Conservation (phyloP, 116 monocot species). For the Phalaenopsis hybrid region DNA sequence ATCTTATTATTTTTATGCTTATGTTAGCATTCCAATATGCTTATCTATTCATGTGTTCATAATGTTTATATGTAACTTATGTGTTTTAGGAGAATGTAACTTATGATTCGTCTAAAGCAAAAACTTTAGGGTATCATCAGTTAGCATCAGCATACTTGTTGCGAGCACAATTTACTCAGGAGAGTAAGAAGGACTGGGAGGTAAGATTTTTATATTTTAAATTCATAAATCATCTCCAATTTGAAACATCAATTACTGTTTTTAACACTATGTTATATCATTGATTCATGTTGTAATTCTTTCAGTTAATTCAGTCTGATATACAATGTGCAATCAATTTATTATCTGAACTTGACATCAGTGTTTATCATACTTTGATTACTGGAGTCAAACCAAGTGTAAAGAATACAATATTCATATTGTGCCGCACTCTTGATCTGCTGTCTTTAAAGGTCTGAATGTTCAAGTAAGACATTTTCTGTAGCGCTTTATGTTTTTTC, state of each 20-base stretch:
- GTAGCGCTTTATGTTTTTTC: background rate
- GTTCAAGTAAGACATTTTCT: background rate
- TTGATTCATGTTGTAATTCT: no score
- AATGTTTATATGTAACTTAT: background rate
- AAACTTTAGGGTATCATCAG: conserved; percentile 19
- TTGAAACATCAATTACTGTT: no score
- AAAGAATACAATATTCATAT: conserved; percentile 22
- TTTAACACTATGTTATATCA: no score
- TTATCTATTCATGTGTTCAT: background rate
- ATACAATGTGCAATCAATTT: no score
- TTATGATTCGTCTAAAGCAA: conserved; percentile 1
- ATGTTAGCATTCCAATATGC: background rate
- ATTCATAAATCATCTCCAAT: no score
- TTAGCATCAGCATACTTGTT: conserved; percentile 40
- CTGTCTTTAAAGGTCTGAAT: conserved; percentile 44
- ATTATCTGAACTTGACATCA: no score
- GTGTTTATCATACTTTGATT: background rate
- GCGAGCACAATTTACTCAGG: conserved; percentile 51
- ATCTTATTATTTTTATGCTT: background rate
- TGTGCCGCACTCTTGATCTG: conserved; percentile 42
- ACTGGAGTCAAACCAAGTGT: background rate
- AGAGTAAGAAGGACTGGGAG: conserved; percentile 24
- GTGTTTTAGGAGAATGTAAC: conserved; percentile 1
- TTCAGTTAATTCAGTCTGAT: no score
- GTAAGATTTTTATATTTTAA: conserved; percentile 16